Evolutionary conservation across 2,329 filamentous ascomycete genomes (phyloP), one percentile per base, ranked within the genome.

Genomic region (Zasmidium citrigriseum): DNA sequence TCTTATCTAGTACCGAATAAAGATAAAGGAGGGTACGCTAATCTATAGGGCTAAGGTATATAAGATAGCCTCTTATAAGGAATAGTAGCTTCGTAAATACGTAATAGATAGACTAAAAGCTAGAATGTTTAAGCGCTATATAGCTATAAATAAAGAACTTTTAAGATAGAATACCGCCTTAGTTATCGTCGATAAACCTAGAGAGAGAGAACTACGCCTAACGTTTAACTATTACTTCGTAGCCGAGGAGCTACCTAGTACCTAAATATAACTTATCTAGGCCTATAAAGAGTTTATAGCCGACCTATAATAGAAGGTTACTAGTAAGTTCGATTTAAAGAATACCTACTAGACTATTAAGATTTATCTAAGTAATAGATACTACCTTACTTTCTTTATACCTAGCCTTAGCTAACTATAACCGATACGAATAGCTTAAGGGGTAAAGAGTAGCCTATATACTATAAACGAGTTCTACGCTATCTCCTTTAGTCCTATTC

Each of bases 171-270:
- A 29, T 4, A 18, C 34, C 5, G n/a, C 29, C 10, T 18, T 22
- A 2, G n/a, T 44, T 38, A 7, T 53, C 16, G 50, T 53, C 3
- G 29, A 23, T n/a, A 51, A 53, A 18, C 29, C 27, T 4, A 27
- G 27, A 3, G 16, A 53, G 29, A 18, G 16, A 11, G 25, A 25
- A 9, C 27, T 18, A 3, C 12, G 50, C 16, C 18, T 53, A 21
- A 45, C 27, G 18, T 53, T 51, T 29, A 51, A 51, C 23, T 51
- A 51, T 21, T 29, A 51, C 48, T 53, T 38, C 38, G 21, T 53
- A n/a, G 9, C 29, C 12, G 18, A 53, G 50, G 50, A 53, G 21
- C n/a, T 44, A 11, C 24, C n/a, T 3, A 27, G 27, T 3, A 18
- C 9, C 7, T 21, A 41, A 27, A 53, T 53, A 23, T 25, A 22